A percentile compares a stretch with the other conserved stretches of the same genome.
phyloP scores from a whole-genome alignment of 2,329 filamentous ascomycete species.

The Dactylellina leptospora region DNA sequence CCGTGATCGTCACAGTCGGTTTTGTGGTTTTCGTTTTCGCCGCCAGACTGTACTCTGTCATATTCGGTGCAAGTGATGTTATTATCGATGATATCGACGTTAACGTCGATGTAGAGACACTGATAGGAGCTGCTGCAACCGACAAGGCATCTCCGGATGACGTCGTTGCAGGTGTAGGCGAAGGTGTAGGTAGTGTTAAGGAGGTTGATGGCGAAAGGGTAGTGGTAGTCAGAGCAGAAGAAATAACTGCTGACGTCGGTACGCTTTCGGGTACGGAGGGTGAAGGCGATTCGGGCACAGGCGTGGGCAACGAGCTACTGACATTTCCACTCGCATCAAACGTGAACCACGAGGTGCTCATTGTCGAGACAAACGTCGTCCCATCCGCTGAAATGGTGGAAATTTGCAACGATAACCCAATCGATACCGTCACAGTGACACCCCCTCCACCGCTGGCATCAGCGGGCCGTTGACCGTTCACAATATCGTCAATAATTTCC shows the following conservation, averaged over 20 bases:
- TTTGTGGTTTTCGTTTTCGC: slow-evolving; percentile 11
- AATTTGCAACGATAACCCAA: slow-evolving; percentile 45
- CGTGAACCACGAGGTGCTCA: slow-evolving; percentile 45
- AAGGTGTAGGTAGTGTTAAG: slow-evolving; percentile 7
- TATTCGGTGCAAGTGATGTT: slow-evolving; percentile 17
- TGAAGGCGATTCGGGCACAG: slow-evolving; percentile 3
- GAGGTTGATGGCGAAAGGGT: neutral
- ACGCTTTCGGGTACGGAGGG: neutral
- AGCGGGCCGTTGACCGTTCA: slow-evolving; percentile 6
- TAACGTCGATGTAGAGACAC: slow-evolving; percentile 1
- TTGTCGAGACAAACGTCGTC: slow-evolving; percentile 37
- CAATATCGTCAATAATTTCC: slow-evolving; percentile 11
- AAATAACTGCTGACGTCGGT: neutral
- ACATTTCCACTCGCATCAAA: slow-evolving; percentile 33
- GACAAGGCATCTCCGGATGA: slow-evolving; percentile 1
- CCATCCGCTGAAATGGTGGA: slow-evolving; percentile 23
- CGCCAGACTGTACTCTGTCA: slow-evolving; percentile 34
- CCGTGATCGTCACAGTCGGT: slow-evolving; percentile 8
- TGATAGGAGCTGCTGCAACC: neutral
- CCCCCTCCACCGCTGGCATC: slow-evolving; percentile 3
- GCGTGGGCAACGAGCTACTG: slow-evolving; percentile 1
- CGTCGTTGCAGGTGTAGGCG: slow-evolving; percentile 3
- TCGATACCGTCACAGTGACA: slow-evolving; percentile 49
- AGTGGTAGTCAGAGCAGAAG: neutral
- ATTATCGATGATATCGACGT: slow-evolving; percentile 12